Conservation (phyloP, 305 asterid genomes). For the Plantago coronopus region DNA sequence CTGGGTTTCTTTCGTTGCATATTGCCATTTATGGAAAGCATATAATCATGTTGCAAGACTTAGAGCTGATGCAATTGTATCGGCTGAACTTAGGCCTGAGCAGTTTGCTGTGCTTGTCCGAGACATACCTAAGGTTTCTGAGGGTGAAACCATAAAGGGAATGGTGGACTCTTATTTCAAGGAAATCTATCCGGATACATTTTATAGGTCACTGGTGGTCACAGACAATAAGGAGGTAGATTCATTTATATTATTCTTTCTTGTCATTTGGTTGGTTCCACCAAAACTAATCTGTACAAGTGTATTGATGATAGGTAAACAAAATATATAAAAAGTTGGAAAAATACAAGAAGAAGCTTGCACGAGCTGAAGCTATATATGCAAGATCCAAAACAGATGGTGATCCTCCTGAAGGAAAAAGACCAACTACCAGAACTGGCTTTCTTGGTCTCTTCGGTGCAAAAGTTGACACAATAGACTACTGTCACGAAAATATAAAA, state of each 20-base stretch:
- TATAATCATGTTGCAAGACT: constrained; percentile 59
- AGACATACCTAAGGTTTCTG: constrained; percentile 58
- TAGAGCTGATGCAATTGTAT: constrained; percentile 71
- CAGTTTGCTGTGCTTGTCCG: constrained; percentile 80
- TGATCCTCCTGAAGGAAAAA: constrained; percentile 52
- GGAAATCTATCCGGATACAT: constrained; percentile 77
- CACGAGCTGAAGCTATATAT: constrained; percentile 63
- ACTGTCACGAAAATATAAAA: constrained; percentile 56
- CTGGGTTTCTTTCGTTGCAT: constrained; percentile 66
- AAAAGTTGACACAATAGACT: constrained; percentile 75
- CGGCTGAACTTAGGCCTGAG: constrained; percentile 59
- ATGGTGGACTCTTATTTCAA: constrained; percentile 74
- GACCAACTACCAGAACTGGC: constrained; percentile 65
- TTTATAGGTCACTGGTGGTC: constrained; percentile 70
- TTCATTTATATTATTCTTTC: not conserved
- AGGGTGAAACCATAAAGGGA: constrained; percentile 64
- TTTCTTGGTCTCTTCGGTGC: constrained; percentile 67
- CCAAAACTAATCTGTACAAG: not conserved
- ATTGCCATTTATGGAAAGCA: constrained; percentile 73
- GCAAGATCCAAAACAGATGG: constrained; percentile 42
- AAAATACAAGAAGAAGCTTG: constrained; percentile 75
- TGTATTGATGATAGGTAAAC: constrained; percentile 44
- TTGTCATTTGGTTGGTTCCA: not conserved
- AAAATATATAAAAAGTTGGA: constrained; percentile 62
- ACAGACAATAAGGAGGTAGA: constrained; percentile 65